Evolutionary conservation across 1,284 basidiomycete species (phyloP).

Genomic region (Flammula alnicola): DNA sequence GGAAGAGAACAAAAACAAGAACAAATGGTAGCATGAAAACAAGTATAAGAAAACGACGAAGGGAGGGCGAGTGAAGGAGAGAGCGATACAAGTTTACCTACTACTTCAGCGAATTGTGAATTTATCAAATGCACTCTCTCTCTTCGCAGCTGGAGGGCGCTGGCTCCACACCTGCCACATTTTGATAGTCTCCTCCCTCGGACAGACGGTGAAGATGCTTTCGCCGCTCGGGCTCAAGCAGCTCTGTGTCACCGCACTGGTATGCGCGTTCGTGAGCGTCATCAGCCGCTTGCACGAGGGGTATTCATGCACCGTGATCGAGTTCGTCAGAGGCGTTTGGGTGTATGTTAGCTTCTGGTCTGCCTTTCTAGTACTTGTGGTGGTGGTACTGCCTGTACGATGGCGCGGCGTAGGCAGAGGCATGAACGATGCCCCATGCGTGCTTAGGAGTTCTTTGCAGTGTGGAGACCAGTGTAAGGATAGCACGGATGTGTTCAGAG

Average conservation of each 20-base stretch:
- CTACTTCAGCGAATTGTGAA: conserved; percentile 38
- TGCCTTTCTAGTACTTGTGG: not conserved
- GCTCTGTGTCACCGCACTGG: conserved; percentile 37
- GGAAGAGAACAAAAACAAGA: too few relatives aligned
- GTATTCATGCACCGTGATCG: conserved; percentile 44
- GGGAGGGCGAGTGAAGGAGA: not conserved
- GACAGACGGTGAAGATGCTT: conserved; percentile 42
- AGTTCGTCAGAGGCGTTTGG: conserved; percentile 37
- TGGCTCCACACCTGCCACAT: conserved; percentile 48
- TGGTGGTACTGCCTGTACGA: not conserved
- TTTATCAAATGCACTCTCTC: conserved; percentile 41
- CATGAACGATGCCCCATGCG: conserved; percentile 41
- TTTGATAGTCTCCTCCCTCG: conserved; percentile 43
- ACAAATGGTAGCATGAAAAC: not conserved
- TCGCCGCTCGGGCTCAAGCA: conserved; percentile 43
- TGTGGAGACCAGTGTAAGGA: conserved; percentile 48
- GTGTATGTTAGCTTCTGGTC: conserved; percentile 27
- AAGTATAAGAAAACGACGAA: not conserved
- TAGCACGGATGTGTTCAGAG: conserved; percentile 40
- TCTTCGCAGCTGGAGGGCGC: conserved; percentile 28
- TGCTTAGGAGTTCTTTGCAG: conserved; percentile 46
- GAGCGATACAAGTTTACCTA: too few relatives aligned
- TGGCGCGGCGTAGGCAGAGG: conserved; percentile 20
- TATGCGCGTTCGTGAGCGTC: conserved; percentile 39
- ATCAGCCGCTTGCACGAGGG: conserved; percentile 42